Evolutionary conservation across 108 stramenopile genomes (phyloP).

Genomic region (Schizochytrium sp.): DNA sequence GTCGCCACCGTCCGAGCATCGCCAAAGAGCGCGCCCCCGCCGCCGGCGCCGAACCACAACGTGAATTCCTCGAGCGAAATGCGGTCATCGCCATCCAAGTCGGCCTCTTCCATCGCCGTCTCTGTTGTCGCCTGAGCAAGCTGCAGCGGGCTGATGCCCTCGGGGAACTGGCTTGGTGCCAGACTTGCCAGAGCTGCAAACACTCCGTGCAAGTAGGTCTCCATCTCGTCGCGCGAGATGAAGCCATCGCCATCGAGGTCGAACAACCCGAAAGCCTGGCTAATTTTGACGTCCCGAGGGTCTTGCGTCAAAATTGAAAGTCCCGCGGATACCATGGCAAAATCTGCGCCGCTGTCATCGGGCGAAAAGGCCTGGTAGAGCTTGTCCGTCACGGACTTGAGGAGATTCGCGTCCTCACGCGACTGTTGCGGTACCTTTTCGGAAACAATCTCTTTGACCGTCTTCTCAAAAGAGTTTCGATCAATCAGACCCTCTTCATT

Average conservation of each 20-base stretch:
- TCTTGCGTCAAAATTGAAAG: background rate
- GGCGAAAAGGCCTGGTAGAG: background rate
- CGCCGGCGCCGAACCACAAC: background rate
- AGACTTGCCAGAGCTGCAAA: background rate
- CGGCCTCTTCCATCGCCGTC: background rate
- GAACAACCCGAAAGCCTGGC: background rate
- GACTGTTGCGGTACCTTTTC: background rate
- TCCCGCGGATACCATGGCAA: background rate
- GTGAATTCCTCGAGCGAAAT: constrained; percentile 10
- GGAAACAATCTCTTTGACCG: background rate
- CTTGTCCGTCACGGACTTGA: background rate
- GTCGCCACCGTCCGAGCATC: background rate
- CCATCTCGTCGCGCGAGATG: constrained; percentile 14
- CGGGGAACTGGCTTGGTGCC: background rate
- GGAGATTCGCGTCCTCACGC: background rate
- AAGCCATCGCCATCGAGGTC: constrained; percentile 15
- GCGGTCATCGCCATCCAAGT: background rate
- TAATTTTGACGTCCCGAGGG: background rate
- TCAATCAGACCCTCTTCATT: background rate
- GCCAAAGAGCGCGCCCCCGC: background rate
- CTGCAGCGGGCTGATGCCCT: background rate
- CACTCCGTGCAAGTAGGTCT: background rate
- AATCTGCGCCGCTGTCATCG: background rate
- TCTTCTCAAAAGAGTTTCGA: background rate
- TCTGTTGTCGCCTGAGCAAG: background rate